Conservation (phyloP, 208 protist genomes). For the Crithidia sp. region DNA sequence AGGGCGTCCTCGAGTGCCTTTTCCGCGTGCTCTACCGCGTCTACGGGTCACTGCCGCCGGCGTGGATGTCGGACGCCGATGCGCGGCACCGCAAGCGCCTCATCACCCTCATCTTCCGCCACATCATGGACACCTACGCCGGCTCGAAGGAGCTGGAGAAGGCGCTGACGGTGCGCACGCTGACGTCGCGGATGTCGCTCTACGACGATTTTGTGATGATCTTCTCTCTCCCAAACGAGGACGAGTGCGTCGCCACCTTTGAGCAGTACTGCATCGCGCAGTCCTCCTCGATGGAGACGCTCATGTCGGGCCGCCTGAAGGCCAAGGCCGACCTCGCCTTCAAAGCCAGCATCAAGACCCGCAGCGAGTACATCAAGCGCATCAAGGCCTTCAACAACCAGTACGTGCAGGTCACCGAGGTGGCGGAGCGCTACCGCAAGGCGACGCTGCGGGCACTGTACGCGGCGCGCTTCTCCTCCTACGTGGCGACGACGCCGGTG, state of each 20-base stretch:
- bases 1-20: constrained; percentile 75
- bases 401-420: constrained; percentile 49
- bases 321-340: constrained; percentile 70
- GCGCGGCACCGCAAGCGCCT: constrained; percentile 45
- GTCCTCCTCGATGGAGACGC: constrained; percentile 52
- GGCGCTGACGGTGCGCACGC: constrained; percentile 65
- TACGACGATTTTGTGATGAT: constrained; percentile 69
- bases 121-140: constrained; percentile 64
- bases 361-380: constrained; percentile 82
- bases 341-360: constrained; percentile 65
- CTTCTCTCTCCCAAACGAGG: constrained; percentile 44
- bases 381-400: constrained; percentile 74
- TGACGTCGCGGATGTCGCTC: constrained; percentile 78
- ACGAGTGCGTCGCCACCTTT: constrained; percentile 55
- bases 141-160: constrained; percentile 73
- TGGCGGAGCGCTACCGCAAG: constrained; percentile 39
- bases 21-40: constrained; percentile 73
- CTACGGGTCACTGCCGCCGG: constrained; percentile 60
- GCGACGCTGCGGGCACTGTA: constrained; percentile 43
- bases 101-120: constrained; percentile 64
- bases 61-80: constrained; percentile 64
- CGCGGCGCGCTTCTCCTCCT: constrained; percentile 60
- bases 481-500: constrained; percentile 44
- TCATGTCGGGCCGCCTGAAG: constrained; percentile 76
- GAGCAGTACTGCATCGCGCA: constrained; percentile 60